Evolutionary conservation across 768 basidiomycete species (phyloP).

Genomic region (Guyanaporus albipodus): DNA sequence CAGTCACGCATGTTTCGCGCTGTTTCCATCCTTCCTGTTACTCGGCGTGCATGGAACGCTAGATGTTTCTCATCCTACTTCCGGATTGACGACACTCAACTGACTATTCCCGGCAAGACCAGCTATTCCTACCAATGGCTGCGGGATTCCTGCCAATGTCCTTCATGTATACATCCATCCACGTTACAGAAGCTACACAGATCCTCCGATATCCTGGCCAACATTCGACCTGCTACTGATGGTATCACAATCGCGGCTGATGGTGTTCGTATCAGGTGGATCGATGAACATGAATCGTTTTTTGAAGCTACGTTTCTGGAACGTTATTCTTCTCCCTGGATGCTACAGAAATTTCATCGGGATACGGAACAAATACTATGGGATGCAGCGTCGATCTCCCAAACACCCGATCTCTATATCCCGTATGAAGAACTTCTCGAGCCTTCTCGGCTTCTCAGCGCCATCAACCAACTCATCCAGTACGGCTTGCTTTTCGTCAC

Average conservation of each 20-base stretch:
- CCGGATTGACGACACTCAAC: constrained; percentile 7
- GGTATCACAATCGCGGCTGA: constrained; percentile 40
- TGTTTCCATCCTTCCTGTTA: background rate
- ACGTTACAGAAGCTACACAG: constrained; percentile 74
- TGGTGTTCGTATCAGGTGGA: constrained; percentile 54
- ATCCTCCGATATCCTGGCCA: constrained; percentile 58
- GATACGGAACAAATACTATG: constrained; percentile 42
- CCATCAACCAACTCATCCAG: constrained; percentile 64
- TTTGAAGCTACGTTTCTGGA: constrained; percentile 48
- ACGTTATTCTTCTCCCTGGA: constrained; percentile 39
- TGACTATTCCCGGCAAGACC: constrained; percentile 33
- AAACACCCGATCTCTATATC: constrained; percentile 46
- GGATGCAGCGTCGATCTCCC: constrained; percentile 38
- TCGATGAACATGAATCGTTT: constrained; percentile 55
- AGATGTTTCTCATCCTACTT: constrained; percentile 8
- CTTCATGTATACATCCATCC: constrained; percentile 69
- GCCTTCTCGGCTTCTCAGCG: constrained; percentile 45
- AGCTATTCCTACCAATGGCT: constrained; percentile 72
- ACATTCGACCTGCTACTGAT: constrained; percentile 42
- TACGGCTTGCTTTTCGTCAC: constrained; percentile 74
- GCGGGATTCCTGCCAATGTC: constrained; percentile 78
- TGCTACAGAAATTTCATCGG: constrained; percentile 42
- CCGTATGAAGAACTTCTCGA: constrained; percentile 49
- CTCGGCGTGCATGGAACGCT: background rate
- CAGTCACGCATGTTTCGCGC: constrained; percentile 6